Evolutionary conservation across 306 rosid genomes (phyloP).

Genomic region (Lathyrus aphaca): DNA sequence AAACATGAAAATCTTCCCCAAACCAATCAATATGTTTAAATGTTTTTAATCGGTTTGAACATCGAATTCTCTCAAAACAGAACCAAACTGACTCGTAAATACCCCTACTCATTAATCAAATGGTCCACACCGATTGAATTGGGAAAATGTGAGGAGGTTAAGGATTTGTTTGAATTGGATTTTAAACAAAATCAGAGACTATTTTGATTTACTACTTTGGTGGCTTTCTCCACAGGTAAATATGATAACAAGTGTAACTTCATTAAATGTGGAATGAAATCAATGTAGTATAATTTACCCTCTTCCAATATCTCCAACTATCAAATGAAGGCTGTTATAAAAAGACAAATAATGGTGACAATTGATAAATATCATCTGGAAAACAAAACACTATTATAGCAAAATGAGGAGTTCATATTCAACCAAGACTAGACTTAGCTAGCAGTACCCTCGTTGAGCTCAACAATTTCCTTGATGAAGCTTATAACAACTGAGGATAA

Average conservation of each 20-base stretch:
- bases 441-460: conserved; percentile 42
- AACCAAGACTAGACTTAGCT: conserved; percentile 38
- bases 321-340: neutral
- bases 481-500: conserved; percentile 51
- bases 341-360: neutral
- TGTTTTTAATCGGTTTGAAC: too few species aligned
- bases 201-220: too few species aligned
- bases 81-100: too few species aligned
- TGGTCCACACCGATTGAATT: too few species aligned
- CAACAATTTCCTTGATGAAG: conserved; percentile 48
- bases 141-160: too few species aligned
- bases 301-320: neutral
- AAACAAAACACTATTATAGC: neutral
- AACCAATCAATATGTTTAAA: too few species aligned
- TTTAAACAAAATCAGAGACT: too few species aligned
- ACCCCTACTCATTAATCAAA: too few species aligned
- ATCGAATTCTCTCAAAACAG: too few species aligned
- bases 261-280: neutral
- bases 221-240: neutral
- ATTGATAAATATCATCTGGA: neutral
- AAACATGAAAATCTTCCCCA: too few species aligned
- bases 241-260: neutral
- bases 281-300: neutral
- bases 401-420: conserved; percentile 11
- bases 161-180: too few species aligned